phyloP scores from a whole-genome alignment of 371 early-diverging fungal species.

The Mucor piriformis region DNA sequence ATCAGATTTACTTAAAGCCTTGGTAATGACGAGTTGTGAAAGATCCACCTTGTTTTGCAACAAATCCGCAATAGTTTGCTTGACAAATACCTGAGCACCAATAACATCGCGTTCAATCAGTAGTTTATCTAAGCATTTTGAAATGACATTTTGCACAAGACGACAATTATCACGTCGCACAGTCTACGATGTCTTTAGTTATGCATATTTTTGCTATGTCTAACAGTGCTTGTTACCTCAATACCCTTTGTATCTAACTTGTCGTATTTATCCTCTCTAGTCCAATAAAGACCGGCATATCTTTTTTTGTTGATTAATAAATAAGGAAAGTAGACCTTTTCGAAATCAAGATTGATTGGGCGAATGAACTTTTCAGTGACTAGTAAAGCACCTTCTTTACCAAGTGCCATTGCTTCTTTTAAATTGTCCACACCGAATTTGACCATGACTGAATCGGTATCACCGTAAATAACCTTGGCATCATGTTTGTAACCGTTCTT shows the following conservation, averaged over 20 bases:
- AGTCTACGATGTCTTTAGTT: conserved; percentile 59
- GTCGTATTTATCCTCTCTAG: conserved; percentile 87
- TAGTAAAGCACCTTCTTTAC: conserved; percentile 84
- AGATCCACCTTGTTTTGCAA: conserved; percentile 97
- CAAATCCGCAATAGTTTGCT: conserved; percentile 91
- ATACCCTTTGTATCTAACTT: conserved; percentile 99
- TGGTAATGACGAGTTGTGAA: conserved; percentile 98
- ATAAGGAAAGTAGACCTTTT: conserved; percentile 99
- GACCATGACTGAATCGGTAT: conserved; percentile 99
- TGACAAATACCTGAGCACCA: conserved; percentile 91
- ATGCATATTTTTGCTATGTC: background rate
- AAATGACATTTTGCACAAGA: conserved; percentile 93
- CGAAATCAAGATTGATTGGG: conserved; percentile 99
- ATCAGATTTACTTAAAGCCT: conserved; percentile 95
- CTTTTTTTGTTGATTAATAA: conserved; percentile 99
- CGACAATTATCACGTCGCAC: conserved; percentile 99
- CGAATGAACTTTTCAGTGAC: conserved; percentile 90
- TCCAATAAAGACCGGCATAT: conserved; percentile 99
- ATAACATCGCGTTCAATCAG: conserved; percentile 91
- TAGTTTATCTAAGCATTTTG: conserved; percentile 92
- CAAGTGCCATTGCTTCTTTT: conserved; percentile 88
- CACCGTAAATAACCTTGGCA: conserved; percentile 98
- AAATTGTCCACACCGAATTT: conserved; percentile 89
- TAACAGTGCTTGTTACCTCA: conserved; percentile 68
- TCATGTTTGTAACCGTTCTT: conserved; percentile 90